Conservation (phyloP, 257 asterid genomes). For the Solanum pimpinellifolium region DNA sequence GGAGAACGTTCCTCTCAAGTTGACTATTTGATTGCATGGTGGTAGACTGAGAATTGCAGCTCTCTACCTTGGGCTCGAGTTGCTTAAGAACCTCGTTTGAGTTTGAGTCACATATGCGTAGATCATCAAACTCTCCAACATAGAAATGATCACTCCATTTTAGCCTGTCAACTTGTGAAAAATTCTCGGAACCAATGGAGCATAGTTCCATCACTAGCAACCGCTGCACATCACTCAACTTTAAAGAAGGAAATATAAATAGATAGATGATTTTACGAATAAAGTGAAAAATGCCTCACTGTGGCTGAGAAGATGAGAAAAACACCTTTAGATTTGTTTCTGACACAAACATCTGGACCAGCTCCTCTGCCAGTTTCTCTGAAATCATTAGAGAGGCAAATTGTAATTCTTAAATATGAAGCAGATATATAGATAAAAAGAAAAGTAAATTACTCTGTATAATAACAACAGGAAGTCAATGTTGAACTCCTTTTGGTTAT, state of each 20-base stretch:
- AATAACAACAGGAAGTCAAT: background rate
- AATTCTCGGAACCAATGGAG: slow-evolving; percentile 28
- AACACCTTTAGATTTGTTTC: slow-evolving; percentile 60
- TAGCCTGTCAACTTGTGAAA: slow-evolving; percentile 16
- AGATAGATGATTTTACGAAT: slow-evolving; percentile 1
- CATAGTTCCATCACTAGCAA: slow-evolving; percentile 62
- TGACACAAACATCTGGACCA: slow-evolving; percentile 55
- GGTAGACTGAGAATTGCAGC: slow-evolving; percentile 16
- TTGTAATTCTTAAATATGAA: background rate
- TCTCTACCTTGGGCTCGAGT: slow-evolving; percentile 20
- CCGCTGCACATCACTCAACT: slow-evolving; percentile 37
- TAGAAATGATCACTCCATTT: slow-evolving; percentile 65
- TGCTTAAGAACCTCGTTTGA: slow-evolving; percentile 29
- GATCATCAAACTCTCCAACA: slow-evolving; percentile 52
- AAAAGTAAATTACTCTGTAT: background rate
- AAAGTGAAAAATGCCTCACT: background rate
- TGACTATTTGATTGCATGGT: slow-evolving; percentile 13
- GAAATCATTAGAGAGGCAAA: slow-evolving; percentile 13
- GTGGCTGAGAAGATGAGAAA: slow-evolving; percentile 4
- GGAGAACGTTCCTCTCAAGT: slow-evolving; percentile 39
- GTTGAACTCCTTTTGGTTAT: background rate
- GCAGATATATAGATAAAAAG: background rate
- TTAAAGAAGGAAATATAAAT: background rate
- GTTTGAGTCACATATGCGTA: slow-evolving; percentile 29
- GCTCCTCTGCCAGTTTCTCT: slow-evolving; percentile 60